Evolutionary conservation across 2,329 filamentous ascomycete species (phyloP).

Genomic region (Albifimbria verrucaria): DNA sequence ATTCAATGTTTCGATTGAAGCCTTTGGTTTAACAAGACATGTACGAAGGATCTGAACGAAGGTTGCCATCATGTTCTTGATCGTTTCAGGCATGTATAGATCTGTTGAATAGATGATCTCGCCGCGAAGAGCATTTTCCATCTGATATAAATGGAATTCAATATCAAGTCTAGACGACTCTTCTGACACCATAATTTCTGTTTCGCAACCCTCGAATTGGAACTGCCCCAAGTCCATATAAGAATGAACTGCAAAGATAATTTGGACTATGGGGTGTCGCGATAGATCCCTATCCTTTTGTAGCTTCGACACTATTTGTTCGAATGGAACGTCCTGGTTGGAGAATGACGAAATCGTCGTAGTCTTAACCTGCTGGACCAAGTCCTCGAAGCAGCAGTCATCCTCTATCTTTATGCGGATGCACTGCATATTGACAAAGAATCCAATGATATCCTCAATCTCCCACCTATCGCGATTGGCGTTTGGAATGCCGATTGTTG

Average conservation of each 20-base stretch:
- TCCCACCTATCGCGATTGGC: conserved; percentile 1
- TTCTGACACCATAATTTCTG: neutral
- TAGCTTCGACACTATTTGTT: conserved; percentile 1
- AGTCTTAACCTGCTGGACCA: conserved; percentile 4
- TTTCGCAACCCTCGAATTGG: conserved; percentile 14
- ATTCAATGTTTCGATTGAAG: neutral
- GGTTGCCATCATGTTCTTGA: conserved; percentile 7
- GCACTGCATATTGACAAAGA: conserved; percentile 10
- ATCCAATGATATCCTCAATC: conserved; percentile 4
- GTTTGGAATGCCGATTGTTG: conserved; percentile 3
- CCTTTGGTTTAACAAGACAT: neutral
- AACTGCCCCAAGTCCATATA: conserved; percentile 13
- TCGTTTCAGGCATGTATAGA: conserved; percentile 9
- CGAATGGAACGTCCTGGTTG: conserved; percentile 7
- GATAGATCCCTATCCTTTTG: conserved; percentile 8
- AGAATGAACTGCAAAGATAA: conserved; percentile 17
- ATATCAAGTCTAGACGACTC: conserved; percentile 8
- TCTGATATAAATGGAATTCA: conserved; percentile 12
- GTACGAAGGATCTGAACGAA: conserved; percentile 7
- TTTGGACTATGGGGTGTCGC: conserved; percentile 14
- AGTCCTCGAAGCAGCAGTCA: conserved; percentile 1
- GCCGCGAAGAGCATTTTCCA: conserved; percentile 2
- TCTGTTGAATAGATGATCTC: conserved; percentile 8
- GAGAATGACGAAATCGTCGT: conserved; percentile 2
- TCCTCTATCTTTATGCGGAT: conserved; percentile 2